Base-by-base conservation (phyloP, 179 eudicot genomes). In the Vitellaria paradoxa region DNA sequence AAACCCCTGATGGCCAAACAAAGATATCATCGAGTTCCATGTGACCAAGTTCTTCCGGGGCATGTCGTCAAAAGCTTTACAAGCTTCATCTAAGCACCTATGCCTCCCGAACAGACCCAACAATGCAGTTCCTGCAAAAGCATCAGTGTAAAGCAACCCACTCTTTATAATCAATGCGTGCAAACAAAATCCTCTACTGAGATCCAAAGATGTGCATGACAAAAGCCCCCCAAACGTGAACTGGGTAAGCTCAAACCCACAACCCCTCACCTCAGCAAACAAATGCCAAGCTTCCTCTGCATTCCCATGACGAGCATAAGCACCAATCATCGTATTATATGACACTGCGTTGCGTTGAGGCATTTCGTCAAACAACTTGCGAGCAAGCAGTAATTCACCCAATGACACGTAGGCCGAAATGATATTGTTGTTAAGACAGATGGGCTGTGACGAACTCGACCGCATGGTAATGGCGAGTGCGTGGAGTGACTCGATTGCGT, bases 81-180 rank as follows among this genome's bases (percentile, higher is more conserved):
- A 21, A 14, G 89, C 91, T 75, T 92, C 93, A 56, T 30, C 37
- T 89, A 87, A 59, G 23, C 79, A 76, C 47, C 88, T 92, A 23
- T 89, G 82, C 66, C 87, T 85, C 11, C 90, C 91, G 56, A 84
- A 90, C 77, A 88, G 23, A 47, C 92, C 89, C 79, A 93, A 52
- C 82, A 90, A 84, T 30, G 93, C 84, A 80, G 97, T 93, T 62
- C 97, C 98, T 2, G 79, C 87, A 81, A 82, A 87, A 62, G 93
- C 83, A 65, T 90, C 91, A 18, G 66, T 23, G 55, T 61, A 76
- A 57, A 91, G 72, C 81, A 90, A 71, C 7, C 98, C 98, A 79
- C 40, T 82, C 80, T 92, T 92, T 23, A 85, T 61, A 74, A 88
- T 80, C 84, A 87, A 73, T 24, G 77, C 82, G 10, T 82, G 86